Evolutionary conservation across 306 rosid genomes (phyloP).

Genomic region (Mimosa bimucronata): DNA sequence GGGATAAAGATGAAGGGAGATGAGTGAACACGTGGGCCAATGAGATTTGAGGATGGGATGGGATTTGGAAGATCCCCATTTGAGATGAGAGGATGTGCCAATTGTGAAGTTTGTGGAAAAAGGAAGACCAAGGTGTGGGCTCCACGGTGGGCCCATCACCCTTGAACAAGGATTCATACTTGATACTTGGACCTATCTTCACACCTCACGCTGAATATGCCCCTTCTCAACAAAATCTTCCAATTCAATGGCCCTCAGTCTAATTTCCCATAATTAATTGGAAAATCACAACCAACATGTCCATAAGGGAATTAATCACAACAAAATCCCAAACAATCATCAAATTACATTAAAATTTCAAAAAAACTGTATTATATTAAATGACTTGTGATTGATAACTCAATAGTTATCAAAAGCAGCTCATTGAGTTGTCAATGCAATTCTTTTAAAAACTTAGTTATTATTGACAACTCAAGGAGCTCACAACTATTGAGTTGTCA

Average conservation of each 20-base stretch:
- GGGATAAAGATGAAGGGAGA: conserved; percentile 12
- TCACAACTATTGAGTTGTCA: no score
- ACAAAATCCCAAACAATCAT: no score
- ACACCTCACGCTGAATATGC: conserved; percentile 3
- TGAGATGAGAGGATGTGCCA: not conserved
- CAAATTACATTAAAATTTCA: no score
- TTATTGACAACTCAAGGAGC: no score
- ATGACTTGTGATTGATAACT: no score
- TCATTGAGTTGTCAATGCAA: no score
- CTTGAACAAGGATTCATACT: not conserved
- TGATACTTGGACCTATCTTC: not conserved
- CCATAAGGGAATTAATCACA: no score
- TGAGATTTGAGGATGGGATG: not conserved
- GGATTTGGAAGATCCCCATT: not conserved
- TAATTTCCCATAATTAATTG: no score
- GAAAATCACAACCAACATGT: no score
- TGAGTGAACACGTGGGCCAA: not conserved
- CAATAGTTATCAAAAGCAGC: no score
- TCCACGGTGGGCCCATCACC: not conserved
- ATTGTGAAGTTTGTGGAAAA: not conserved
- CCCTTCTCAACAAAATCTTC: not conserved
- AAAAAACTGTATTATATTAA: no score
- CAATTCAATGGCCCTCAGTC: not conserved
- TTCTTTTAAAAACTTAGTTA: no score
- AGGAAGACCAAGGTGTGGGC: not conserved